Evolutionary conservation across 164 flowering plant genomes (phyloP).

Genomic region (Sedum album): DNA sequence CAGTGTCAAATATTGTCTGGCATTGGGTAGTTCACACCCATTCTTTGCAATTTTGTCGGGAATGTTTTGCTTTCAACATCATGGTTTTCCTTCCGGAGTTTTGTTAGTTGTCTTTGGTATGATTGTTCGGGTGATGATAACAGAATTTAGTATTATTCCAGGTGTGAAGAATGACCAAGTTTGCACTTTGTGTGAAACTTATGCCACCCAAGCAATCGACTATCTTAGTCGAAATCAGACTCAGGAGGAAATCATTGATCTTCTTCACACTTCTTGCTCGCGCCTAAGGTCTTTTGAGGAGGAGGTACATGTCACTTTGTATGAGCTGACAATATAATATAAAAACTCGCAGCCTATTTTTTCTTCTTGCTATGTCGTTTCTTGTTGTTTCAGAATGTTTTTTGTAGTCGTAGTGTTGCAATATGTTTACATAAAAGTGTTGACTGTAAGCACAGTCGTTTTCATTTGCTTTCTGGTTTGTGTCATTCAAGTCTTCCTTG

Average conservation of each 20-base stretch:
- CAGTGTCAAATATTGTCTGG: neutral
- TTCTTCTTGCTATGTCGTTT: neutral
- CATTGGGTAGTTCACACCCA: too few species aligned
- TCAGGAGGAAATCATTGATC: slow-evolving; percentile 45
- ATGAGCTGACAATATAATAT: neutral
- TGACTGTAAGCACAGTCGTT: too few species aligned
- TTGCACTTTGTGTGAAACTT: slow-evolving; percentile 66
- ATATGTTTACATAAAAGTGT: too few species aligned
- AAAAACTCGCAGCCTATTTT: neutral
- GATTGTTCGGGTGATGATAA: neutral
- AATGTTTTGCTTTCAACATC: too few species aligned
- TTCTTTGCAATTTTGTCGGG: too few species aligned
- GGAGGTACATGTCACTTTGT: slow-evolving; percentile 30
- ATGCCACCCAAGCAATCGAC: slow-evolving; percentile 37
- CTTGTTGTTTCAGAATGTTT: neutral
- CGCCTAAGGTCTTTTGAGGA: slow-evolving; percentile 33
- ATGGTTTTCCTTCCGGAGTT: neutral
- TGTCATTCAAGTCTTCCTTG: too few species aligned
- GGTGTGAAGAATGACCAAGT: slow-evolving; percentile 24
- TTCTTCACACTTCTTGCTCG: slow-evolving; percentile 56
- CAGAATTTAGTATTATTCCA: neutral
- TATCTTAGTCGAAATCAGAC: slow-evolving; percentile 59
- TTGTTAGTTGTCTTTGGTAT: neutral
- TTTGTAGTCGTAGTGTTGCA: too few species aligned
- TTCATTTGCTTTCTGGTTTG: too few species aligned